phyloP scores from a whole-genome alignment of 257 asterid species.

The Capsicum pubescens region DNA sequence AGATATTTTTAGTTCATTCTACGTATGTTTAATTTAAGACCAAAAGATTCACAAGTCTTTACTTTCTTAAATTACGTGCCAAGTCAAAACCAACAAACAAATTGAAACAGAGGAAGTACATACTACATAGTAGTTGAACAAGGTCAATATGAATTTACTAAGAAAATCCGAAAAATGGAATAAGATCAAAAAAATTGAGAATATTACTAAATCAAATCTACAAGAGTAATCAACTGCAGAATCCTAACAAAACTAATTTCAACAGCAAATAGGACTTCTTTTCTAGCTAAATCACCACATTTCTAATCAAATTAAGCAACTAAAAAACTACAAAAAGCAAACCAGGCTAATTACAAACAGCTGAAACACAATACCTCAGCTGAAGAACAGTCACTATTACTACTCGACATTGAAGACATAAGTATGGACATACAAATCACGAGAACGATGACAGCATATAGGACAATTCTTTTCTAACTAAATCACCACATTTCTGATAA shows the following conservation, averaged over 20 bases:
- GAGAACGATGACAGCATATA: conserved; percentile 60
- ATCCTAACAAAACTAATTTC: not conserved
- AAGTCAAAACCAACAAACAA: too few species aligned
- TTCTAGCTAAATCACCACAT: not conserved
- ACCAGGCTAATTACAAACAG: not conserved
- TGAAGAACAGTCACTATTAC: conserved; percentile 43
- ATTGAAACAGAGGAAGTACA: too few species aligned
- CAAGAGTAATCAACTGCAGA: not conserved
- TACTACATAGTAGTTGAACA: not conserved
- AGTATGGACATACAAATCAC: conserved; percentile 71
- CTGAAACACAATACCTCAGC: conserved; percentile 54
- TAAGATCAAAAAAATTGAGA: not conserved
- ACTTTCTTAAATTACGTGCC: too few species aligned
- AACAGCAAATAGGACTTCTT: not conserved
- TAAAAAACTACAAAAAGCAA: conserved; percentile 25
- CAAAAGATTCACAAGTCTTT: too few species aligned
- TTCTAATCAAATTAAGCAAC: not conserved
- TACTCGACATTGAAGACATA: conserved; percentile 55
- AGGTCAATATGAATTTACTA: not conserved
- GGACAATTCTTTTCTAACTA: not conserved
- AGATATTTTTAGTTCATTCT: too few species aligned
- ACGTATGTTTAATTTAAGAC: too few species aligned
- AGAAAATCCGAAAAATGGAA: not conserved
- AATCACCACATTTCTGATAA: not conserved
- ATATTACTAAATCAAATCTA: not conserved